A percentile compares a stretch with the other conserved stretches of the same genome.
phyloP scores from a whole-genome alignment of 495 filamentous ascomycete genomes.

The Staphylotrichum longicolle region DNA sequence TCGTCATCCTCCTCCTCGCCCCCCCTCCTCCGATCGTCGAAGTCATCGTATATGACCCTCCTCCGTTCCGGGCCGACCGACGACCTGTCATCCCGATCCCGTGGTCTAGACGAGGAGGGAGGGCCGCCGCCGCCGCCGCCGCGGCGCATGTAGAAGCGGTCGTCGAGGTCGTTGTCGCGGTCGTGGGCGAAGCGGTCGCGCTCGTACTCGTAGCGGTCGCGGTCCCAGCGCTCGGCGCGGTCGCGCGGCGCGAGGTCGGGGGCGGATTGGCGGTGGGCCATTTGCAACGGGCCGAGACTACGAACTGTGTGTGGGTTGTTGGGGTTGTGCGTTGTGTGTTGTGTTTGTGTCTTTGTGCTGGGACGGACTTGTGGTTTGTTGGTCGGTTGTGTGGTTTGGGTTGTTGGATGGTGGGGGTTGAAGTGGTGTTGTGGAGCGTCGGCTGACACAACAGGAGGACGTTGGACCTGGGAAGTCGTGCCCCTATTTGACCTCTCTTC shows the following conservation, averaged over 20 bases:
- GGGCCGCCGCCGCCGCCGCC: too few relatives aligned
- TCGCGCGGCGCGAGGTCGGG: conserved; percentile 39
- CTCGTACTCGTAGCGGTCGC: conserved; percentile 39
- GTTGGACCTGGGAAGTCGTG: too few relatives aligned
- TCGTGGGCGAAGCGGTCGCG: conserved; percentile 31
- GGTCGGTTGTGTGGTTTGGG: too few relatives aligned
- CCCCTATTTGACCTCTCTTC: too few relatives aligned
- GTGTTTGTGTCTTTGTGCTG: too few relatives aligned
- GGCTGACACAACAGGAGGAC: too few relatives aligned
- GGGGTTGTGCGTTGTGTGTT: background rate
- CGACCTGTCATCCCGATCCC: background rate
- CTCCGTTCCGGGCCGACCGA: conserved; percentile 1
- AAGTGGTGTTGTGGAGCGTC: too few relatives aligned
- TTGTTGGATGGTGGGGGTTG: too few relatives aligned
- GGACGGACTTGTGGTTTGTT: too few relatives aligned
- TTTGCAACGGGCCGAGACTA: conserved; percentile 4
- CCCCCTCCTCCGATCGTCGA: conserved; percentile 10
- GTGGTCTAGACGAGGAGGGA: too few relatives aligned
- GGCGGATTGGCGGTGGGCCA: conserved; percentile 37
- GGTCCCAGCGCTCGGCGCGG: conserved; percentile 44
- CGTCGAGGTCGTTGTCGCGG: conserved; percentile 22
- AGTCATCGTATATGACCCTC: conserved; percentile 27
- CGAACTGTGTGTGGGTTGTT: background rate
- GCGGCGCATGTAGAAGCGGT: too few relatives aligned
- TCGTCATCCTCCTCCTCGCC: background rate